Base-by-base conservation (phyloP, 1,139 yeast genomes). In the Kurtzmaniella natalensis region DNA sequence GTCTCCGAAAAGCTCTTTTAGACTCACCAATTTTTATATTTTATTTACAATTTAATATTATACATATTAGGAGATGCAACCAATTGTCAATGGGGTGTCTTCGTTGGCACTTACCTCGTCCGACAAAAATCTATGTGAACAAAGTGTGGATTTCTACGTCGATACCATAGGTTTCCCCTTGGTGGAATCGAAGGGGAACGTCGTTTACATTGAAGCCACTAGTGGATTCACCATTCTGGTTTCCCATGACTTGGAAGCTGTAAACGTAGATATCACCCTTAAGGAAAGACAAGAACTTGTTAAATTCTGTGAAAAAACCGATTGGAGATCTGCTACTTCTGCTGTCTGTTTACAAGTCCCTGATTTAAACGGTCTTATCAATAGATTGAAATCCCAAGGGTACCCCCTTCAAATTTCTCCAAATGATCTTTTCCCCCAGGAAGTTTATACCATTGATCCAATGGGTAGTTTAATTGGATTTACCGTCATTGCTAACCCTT, bases 401-500 rank as follows among this genome's bases (percentile, higher is more conserved):
- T 45, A 47, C 33, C 55, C 61, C 1, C 40, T 61, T 11, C 74
- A 69, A 42, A 51, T 66, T 21, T 55, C 59, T 36, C 92, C 92
- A n/a, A 78, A 78, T 41, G 81, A 76, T 34, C 59, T 78, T 42
- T 73, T 69, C 38, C 89, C 92, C 4, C 70, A 73, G 50, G 88
- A 82, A 51, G 66, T 79, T 14, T 82, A 78, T 55, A 72, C 76
- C 13, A 48, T 79, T 25, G 89, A 82, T 50, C 88, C 89, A 2
- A 58, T 79, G 44, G 88, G 88, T 16, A 68, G 72, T 40, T 55
- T 81, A 25, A 57, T 83, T 32, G 94, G 92, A 11, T 81, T 83
- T 55, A 75, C 84, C 17, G 66, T 79, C 8, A 58, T 74, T 27
- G 56, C 57, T 24, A 81, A 81, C 44, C 77, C 88, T 5, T 64